A percentile compares a stretch with the other conserved stretches of the same genome.
Evolutionary conservation across 1,284 basidiomycete genomes (phyloP).

Genomic region (Calocybe gambosa): DNA sequence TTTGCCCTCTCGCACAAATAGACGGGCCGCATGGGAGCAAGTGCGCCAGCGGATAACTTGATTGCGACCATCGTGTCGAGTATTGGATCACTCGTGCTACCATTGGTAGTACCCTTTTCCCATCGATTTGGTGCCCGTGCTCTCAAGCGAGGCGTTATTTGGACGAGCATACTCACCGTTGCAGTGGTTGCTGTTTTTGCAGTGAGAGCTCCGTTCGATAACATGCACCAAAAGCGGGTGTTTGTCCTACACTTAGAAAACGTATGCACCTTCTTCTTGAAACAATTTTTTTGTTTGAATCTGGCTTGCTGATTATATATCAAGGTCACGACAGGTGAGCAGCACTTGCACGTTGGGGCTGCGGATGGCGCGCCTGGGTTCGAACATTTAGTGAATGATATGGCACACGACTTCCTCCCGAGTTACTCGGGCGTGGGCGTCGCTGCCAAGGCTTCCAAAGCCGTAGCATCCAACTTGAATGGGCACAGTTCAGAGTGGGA

Average conservation of each 20-base stretch:
- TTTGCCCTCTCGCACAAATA: constrained; percentile 21
- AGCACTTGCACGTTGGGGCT: constrained; percentile 77
- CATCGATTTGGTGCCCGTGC: constrained; percentile 60
- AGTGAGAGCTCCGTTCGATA: constrained; percentile 67
- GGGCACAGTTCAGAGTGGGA: constrained; percentile 81
- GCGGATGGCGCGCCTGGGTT: constrained; percentile 84
- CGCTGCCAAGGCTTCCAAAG: constrained; percentile 15
- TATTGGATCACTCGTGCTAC: constrained; percentile 55
- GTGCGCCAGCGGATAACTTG: constrained; percentile 84
- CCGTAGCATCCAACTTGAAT: constrained; percentile 48
- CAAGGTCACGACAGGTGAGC: constrained; percentile 71
- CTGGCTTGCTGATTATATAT: constrained; percentile 4
- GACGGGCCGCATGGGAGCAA: constrained; percentile 71
- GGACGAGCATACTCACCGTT: constrained; percentile 41
- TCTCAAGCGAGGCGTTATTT: constrained; percentile 43
- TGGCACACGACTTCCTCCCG: constrained; percentile 57
- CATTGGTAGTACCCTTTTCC: constrained; percentile 68
- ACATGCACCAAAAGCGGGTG: constrained; percentile 82
- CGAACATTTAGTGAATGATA: constrained; percentile 50
- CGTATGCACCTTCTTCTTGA: constrained; percentile 37
- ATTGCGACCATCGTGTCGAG: constrained; percentile 73
- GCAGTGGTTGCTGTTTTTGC: constrained; percentile 60
- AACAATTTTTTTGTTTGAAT: neutral
- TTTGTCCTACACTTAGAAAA: constrained; percentile 88
- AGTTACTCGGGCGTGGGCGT: constrained; percentile 10